Conservation (phyloP, 495 filamentous ascomycete species). For the Aspergillus olivimuriae region DNA sequence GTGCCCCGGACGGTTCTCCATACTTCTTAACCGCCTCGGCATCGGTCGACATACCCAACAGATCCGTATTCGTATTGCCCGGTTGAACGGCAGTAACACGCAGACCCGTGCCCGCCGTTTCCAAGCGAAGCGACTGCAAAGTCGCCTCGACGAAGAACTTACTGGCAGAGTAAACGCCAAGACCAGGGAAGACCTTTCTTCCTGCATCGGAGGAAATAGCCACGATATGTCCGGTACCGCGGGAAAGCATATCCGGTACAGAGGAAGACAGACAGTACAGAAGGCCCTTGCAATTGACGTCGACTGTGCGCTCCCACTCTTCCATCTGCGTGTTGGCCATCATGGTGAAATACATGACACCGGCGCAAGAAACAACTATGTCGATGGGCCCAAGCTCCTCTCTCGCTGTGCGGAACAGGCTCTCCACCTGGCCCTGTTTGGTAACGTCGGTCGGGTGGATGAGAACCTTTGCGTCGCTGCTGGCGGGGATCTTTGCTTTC, state of each 20-base stretch:
- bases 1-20: slow-evolving; percentile 57
- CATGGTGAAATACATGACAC: slow-evolving; percentile 72
- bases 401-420: slow-evolving; percentile 44
- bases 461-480: slow-evolving; percentile 52
- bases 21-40: slow-evolving; percentile 63
- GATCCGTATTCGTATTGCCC: slow-evolving; percentile 57
- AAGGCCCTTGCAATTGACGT: slow-evolving; percentile 67
- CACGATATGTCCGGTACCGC: slow-evolving; percentile 56
- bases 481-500: slow-evolving; percentile 40
- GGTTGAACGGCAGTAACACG: slow-evolving; percentile 62
- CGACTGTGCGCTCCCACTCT: slow-evolving; percentile 64
- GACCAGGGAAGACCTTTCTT: slow-evolving; percentile 63
- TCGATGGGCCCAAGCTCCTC: slow-evolving; percentile 56
- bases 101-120: slow-evolving; percentile 59
- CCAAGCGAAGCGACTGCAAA: slow-evolving; percentile 56
- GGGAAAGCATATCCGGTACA: slow-evolving; percentile 56
- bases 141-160: slow-evolving; percentile 73
- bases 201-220: slow-evolving; percentile 66
- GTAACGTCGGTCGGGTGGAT: slow-evolving; percentile 57
- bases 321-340: slow-evolving; percentile 60
- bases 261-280: slow-evolving; percentile 54
- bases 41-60: slow-evolving; percentile 61
- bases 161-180: slow-evolving; percentile 65
- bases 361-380: slow-evolving; percentile 61
- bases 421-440: slow-evolving; percentile 45